Percentiles rank a stretch among this genome's conserved stretches.
Conservation (phyloP, 2,329 filamentous ascomycete genomes). For the Sarocladiaceae sp. region DNA sequence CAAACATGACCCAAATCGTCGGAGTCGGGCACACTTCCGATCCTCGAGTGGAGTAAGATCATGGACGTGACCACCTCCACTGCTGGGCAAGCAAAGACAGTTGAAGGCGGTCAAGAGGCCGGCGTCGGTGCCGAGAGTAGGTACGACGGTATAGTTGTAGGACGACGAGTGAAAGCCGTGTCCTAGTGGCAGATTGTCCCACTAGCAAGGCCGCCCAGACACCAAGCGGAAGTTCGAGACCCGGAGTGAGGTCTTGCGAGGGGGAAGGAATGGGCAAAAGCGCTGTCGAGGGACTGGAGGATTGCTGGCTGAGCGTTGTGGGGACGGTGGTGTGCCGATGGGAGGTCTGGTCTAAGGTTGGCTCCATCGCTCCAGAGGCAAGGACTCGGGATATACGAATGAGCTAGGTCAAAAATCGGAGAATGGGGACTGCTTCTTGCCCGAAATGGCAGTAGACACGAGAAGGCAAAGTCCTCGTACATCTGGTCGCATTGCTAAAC, state of each 20-base stretch:
- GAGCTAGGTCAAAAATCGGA: background rate
- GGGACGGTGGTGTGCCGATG: background rate
- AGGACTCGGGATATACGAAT: background rate
- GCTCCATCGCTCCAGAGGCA: background rate
- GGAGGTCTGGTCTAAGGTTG: background rate
- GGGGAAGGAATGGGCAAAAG: background rate
- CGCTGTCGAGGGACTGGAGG: background rate
- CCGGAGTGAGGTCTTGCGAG: background rate
- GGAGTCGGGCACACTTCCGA: background rate
- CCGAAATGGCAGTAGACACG: background rate
- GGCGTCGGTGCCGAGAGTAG: background rate
- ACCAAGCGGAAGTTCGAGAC: background rate
- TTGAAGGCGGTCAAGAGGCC: background rate
- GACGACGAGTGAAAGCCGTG: background rate
- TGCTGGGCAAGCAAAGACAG: background rate
- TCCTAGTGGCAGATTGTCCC: background rate
- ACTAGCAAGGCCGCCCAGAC: background rate
- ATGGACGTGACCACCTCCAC: background rate
- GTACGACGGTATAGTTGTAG: too few relatives aligned
- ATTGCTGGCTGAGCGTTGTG: background rate
- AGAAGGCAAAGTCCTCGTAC: background rate
- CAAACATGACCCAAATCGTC: background rate
- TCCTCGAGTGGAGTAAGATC: background rate
- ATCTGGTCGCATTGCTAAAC: slow-evolving; percentile 4
- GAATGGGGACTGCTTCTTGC: background rate